phyloP scores from a whole-genome alignment of 768 basidiomycete species.

The Suillus hirtellus region DNA sequence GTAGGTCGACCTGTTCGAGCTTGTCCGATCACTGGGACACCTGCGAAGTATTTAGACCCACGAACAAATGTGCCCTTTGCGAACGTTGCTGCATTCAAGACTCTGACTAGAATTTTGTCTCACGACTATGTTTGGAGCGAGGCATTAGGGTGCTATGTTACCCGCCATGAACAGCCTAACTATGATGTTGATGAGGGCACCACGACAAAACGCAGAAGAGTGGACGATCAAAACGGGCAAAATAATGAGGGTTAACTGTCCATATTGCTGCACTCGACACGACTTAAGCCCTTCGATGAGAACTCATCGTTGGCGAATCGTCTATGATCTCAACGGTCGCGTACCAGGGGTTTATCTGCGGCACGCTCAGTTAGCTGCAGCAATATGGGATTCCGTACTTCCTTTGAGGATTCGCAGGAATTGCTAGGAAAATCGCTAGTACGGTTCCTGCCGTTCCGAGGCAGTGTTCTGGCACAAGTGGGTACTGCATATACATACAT shows the following conservation, averaged over 20 bases:
- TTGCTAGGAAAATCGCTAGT: neutral
- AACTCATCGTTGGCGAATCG: neutral
- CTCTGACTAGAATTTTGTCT: conserved; percentile 57
- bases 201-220: conserved; percentile 1
- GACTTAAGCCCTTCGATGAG: neutral
- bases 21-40: conserved; percentile 79
- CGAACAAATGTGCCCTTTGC: conserved; percentile 79
- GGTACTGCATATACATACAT: neutral
- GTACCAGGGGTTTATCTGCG: neutral
- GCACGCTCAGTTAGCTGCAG: neutral
- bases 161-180: conserved; percentile 10
- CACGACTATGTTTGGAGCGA: conserved; percentile 73
- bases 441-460: neutral
- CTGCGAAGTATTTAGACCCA: conserved; percentile 81
- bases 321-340: neutral
- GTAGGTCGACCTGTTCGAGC: conserved; percentile 63
- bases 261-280: neutral
- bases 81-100: conserved; percentile 61
- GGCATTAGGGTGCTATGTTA: conserved; percentile 44
- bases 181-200: conserved; percentile 5
- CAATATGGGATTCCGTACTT: neutral
- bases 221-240: conserved; percentile 9
- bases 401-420: neutral
- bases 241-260: neutral
- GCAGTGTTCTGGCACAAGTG: neutral